Percentiles rank a stretch among this genome's conserved stretches.
Conservation (phyloP, 768 basidiomycete genomes). For the Trametes punicea region DNA sequence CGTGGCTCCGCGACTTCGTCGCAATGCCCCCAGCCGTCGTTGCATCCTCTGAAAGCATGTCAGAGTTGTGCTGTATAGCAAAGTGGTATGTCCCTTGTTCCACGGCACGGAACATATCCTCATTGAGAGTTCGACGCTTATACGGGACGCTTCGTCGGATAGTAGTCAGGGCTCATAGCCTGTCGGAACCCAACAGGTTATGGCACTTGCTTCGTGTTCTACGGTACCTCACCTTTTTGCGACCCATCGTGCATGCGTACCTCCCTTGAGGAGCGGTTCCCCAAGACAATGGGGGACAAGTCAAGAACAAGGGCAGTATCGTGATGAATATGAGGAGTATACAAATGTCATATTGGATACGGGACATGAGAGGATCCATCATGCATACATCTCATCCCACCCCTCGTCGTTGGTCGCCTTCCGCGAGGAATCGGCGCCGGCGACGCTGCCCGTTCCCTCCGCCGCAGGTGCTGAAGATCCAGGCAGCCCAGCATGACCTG, state of each 20-base stretch:
- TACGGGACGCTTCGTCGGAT: no score
- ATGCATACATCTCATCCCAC: slow-evolving; percentile 64
- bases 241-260: background rate
- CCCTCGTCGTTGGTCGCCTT: slow-evolving; percentile 45
- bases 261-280: no score
- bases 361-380: background rate
- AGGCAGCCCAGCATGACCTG: no score
- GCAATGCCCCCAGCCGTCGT: no score
- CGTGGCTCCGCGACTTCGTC: no score
- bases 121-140: no score
- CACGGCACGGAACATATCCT: no score
- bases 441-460: background rate
- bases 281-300: no score
- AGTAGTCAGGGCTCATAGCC: slow-evolving; percentile 11
- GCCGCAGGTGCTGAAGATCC: background rate
- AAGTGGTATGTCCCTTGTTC: background rate
- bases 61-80: background rate
- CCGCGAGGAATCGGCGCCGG: slow-evolving; percentile 9
- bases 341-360: background rate
- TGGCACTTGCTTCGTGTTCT: slow-evolving; percentile 3
- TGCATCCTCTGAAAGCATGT: no score
- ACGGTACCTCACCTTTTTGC: background rate
- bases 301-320: background rate
- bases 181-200: slow-evolving; percentile 5
- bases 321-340: no score